These are phyloP conservation scores for Taiwanofungus camphoratus DNA, from an alignment of 1,284 basidiomycete genomes.

Conservation along the genomic window DNA sequence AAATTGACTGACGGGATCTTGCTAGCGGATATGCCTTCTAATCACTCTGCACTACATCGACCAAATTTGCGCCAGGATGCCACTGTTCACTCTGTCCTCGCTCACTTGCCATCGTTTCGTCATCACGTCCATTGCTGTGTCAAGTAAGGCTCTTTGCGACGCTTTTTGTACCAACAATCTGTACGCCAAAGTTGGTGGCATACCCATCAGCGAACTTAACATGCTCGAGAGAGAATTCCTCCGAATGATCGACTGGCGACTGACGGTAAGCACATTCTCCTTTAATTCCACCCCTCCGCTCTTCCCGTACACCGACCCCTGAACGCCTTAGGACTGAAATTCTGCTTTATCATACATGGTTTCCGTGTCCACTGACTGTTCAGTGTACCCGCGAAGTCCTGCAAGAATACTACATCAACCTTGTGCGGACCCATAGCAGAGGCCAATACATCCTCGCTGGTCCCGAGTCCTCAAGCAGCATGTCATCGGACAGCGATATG, in stretches of 20 bases:
- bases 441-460: constrained; percentile 52
- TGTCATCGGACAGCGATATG: constrained; percentile 51
- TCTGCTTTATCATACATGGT: constrained; percentile 12
- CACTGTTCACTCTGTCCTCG: constrained; percentile 86
- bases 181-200: constrained; percentile 92
- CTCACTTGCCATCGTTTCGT: constrained; percentile 94
- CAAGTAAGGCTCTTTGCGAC: constrained; percentile 90
- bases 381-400: constrained; percentile 77
- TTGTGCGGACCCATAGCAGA: constrained; percentile 68
- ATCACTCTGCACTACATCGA: constrained; percentile 93
- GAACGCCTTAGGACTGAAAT: constrained; percentile 9
- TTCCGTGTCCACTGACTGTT: constrained; percentile 5
- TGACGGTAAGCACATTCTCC: constrained; percentile 67
- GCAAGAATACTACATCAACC: constrained; percentile 81
- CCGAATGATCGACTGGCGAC: constrained; percentile 83
- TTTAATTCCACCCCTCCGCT: constrained; percentile 10
- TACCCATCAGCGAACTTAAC: constrained; percentile 85
- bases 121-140: constrained; percentile 83
- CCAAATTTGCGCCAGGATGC: constrained; percentile 82
- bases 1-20: constrained; percentile 5
- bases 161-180: constrained; percentile 88
- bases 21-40: constrained; percentile 80
- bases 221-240: constrained; percentile 90
- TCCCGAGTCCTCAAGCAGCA: constrained; percentile 32
- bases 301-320: constrained; percentile 1